These are phyloP conservation scores for Penicillium turbatum DNA, from an alignment of 495 filamentous ascomycete species.

Conservation along the genomic window DNA sequence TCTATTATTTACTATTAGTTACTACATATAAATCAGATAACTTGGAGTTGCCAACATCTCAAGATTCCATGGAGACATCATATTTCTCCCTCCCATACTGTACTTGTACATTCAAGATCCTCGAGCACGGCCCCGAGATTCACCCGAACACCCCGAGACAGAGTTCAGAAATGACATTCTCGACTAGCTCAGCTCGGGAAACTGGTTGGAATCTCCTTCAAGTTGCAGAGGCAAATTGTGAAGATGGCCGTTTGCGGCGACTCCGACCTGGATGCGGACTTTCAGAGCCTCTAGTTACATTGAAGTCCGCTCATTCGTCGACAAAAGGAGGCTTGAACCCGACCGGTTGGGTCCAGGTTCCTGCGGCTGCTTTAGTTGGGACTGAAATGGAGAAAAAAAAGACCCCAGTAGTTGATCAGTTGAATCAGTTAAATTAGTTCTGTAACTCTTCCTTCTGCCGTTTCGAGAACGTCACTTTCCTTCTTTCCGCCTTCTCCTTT, in stretches of 20 bases:
- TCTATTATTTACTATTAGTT: no score
- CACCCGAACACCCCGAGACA: not conserved
- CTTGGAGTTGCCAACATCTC: no score
- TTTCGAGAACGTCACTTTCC: slow-evolving; percentile 20
- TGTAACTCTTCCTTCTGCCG: slow-evolving; percentile 8
- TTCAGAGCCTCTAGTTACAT: not conserved
- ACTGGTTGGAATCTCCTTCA: not conserved
- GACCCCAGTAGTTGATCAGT: no score
- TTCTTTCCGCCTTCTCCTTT: slow-evolving; percentile 7
- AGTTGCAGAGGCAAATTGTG: not conserved
- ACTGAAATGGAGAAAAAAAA: slow-evolving; percentile 13
- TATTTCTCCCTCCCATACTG: not conserved
- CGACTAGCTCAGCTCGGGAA: not conserved
- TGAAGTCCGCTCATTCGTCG: not conserved
- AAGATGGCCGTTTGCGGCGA: not conserved
- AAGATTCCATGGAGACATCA: no score
- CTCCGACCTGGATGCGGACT: not conserved
- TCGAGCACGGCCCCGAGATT: not conserved
- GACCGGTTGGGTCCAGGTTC: slow-evolving; percentile 19
- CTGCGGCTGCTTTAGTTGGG: slow-evolving; percentile 19
- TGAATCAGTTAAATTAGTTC: no score
- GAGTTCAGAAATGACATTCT: not conserved
- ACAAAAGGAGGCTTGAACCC: not conserved
- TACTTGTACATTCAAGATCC: no score
- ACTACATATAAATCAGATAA: no score